phyloP scores from a whole-genome alignment of 202 grass and related monocot genomes.

The Panicum hallii region DNA sequence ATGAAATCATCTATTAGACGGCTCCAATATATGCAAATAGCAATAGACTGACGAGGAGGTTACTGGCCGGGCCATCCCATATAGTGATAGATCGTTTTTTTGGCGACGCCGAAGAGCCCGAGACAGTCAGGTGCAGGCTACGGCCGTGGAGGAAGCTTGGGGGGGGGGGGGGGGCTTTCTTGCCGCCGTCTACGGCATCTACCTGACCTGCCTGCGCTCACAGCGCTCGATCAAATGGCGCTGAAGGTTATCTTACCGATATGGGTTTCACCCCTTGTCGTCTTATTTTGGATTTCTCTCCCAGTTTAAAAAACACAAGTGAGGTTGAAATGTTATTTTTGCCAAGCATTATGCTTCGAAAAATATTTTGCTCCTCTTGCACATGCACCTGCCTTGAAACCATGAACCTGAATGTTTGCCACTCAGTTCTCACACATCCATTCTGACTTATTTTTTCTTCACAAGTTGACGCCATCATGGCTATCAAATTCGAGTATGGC shows the following conservation, averaged over 20 bases:
- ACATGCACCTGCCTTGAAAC: background rate
- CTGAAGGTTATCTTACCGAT: background rate
- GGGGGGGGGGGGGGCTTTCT: no score
- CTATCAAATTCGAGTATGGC: conserved; percentile 55
- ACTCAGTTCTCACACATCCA: background rate
- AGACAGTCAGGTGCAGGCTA: no score
- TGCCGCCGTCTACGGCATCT: no score
- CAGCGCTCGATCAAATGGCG: background rate
- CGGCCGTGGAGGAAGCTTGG: no score
- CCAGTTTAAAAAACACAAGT: background rate
- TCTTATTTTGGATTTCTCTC: background rate
- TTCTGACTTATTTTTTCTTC: background rate
- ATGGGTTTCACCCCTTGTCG: background rate
- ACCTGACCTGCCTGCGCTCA: background rate
- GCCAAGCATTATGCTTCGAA: background rate
- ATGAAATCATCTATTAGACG: no score
- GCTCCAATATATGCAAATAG: no score
- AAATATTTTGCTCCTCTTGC: background rate
- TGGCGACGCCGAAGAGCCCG: no score
- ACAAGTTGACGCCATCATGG: conserved; percentile 54
- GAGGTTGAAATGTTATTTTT: background rate
- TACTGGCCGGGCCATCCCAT: no score
- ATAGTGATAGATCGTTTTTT: no score
- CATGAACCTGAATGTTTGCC: background rate
- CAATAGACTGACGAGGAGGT: no score